Percentiles rank a stretch among this genome's conserved stretches.
Evolutionary conservation across 2,329 filamentous ascomycete species (phyloP).

Genomic region (Stemphylium vesicarium): DNA sequence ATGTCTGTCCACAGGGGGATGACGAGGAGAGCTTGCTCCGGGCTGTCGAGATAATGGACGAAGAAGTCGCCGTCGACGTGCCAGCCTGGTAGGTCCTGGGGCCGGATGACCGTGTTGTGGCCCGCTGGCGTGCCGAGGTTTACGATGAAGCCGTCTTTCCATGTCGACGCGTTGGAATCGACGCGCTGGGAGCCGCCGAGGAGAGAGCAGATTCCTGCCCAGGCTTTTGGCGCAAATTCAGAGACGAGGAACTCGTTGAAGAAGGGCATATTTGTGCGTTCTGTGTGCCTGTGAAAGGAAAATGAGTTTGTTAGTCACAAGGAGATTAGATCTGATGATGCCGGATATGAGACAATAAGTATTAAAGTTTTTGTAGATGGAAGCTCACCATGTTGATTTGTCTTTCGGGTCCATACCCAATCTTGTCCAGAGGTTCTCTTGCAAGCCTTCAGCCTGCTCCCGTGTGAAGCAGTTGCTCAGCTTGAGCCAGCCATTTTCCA

Average conservation of each 20-base stretch:
- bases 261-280: slow-evolving; percentile 69
- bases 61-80: slow-evolving; percentile 78
- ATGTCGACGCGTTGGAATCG: slow-evolving; percentile 53
- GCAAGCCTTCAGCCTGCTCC: slow-evolving; percentile 57
- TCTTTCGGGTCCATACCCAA: slow-evolving; percentile 69
- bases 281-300: slow-evolving; percentile 47
- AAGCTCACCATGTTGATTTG: slow-evolving; percentile 70
- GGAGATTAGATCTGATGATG: too few relatives aligned
- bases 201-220: slow-evolving; percentile 70
- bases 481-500: slow-evolving; percentile 63
- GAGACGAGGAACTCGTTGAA: slow-evolving; percentile 62
- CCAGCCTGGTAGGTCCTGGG: slow-evolving; percentile 64
- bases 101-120: slow-evolving; percentile 58
- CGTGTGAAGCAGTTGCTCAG: slow-evolving; percentile 60
- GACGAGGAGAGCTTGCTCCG: slow-evolving; percentile 71
- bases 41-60: slow-evolving; percentile 72
- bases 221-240: slow-evolving; percentile 68
- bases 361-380: too few relatives aligned
- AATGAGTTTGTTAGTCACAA: not conserved
- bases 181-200: slow-evolving; percentile 63
- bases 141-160: slow-evolving; percentile 72
- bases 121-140: slow-evolving; percentile 65
- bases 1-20: slow-evolving; percentile 73
- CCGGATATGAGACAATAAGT: not conserved
- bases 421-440: slow-evolving; percentile 65